These are phyloP conservation scores for Mycena haematopus DNA, from an alignment of 768 basidiomycete species.

Conservation along the genomic window DNA sequence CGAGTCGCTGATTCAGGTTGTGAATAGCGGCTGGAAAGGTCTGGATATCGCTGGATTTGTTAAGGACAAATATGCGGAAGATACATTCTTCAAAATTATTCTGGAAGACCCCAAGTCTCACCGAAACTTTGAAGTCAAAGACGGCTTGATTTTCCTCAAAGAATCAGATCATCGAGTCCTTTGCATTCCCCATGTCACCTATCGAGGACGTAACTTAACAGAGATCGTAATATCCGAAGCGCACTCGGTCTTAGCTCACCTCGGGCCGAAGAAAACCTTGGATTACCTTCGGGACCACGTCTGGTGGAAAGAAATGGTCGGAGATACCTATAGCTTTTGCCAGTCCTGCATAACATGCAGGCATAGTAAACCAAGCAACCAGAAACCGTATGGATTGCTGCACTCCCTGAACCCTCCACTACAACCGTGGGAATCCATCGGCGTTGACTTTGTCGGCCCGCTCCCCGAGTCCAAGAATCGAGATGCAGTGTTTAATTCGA, in stretches of 20 bases:
- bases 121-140: too few relatives aligned
- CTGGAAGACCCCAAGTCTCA: not conserved
- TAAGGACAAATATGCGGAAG: not conserved
- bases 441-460: not conserved
- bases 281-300: conserved; percentile 11
- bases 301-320: conserved; percentile 12
- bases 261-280: not conserved
- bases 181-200: not conserved
- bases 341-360: not conserved
- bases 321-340: not conserved
- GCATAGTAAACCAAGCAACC: not conserved
- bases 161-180: not conserved
- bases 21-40: conserved; percentile 4
- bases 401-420: not conserved
- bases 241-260: conserved; percentile 2
- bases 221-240: conserved; percentile 4
- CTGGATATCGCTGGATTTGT: not conserved
- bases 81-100: not conserved
- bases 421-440: too few relatives aligned
- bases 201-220: not conserved
- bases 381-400: not conserved
- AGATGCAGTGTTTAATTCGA: not conserved
- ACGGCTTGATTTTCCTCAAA: conserved; percentile 3
- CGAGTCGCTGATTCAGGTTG: not conserved
- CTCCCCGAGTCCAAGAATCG: conserved; percentile 1